These are phyloP conservation scores for Suillus subluteus DNA, from an alignment of 768 basidiomycete species.

Conservation along the genomic window DNA sequence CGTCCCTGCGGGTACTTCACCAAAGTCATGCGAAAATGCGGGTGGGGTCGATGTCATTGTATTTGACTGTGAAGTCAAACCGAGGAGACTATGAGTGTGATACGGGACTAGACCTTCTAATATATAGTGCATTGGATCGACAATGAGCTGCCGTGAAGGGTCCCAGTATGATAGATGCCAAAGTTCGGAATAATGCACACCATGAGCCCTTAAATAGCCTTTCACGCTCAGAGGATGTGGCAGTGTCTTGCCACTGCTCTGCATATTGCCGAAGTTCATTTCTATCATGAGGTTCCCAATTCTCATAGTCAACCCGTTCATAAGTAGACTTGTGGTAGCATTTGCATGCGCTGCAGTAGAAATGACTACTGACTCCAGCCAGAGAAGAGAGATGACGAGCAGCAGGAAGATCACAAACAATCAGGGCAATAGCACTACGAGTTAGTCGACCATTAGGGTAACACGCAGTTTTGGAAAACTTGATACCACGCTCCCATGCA, in stretches of 20 bases:
- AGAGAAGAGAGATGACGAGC: too few species aligned
- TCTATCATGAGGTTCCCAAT: constrained; percentile 19
- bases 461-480: constrained; percentile 16
- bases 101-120: not conserved
- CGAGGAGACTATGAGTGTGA: not conserved
- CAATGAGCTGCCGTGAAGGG: constrained; percentile 13
- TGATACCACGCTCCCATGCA: constrained; percentile 22
- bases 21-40: not conserved
- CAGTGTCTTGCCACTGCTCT: constrained; percentile 16
- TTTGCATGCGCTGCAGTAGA: too few species aligned
- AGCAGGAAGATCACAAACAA: constrained; percentile 24
- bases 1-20: not conserved
- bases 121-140: constrained; percentile 25
- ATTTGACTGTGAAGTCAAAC: not conserved
- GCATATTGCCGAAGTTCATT: constrained; percentile 13
- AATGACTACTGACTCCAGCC: too few species aligned
- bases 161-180: constrained; percentile 26
- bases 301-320: constrained; percentile 9
- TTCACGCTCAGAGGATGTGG: constrained; percentile 5
- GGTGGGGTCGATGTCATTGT: not conserved
- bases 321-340: not conserved
- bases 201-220: constrained; percentile 17
- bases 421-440: constrained; percentile 25
- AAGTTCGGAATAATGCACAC: constrained; percentile 21
- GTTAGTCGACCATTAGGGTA: constrained; percentile 15